Conservation (phyloP, 2,329 filamentous ascomycete genomes). For the Hymenoscyphus salicellus region DNA sequence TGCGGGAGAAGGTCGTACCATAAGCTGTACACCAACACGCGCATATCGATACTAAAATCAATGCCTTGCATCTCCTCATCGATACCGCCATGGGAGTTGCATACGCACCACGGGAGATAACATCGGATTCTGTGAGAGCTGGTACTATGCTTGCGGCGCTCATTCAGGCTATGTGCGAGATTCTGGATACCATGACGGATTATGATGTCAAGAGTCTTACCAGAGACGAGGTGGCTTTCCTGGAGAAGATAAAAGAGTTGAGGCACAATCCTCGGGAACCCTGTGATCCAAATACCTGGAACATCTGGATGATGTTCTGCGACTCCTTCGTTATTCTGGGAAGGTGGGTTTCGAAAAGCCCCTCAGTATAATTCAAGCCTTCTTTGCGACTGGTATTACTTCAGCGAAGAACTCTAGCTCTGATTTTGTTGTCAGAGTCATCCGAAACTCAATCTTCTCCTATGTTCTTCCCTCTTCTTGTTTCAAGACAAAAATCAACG, state of each 20-base stretch:
- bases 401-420: not conserved
- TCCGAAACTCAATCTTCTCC: slow-evolving; percentile 13
- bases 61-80: slow-evolving; percentile 17
- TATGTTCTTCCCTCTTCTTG: slow-evolving; percentile 11
- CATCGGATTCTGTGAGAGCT: slow-evolving; percentile 6
- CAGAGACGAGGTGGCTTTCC: slow-evolving; percentile 13
- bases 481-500: slow-evolving; percentile 21
- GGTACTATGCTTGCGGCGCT: slow-evolving; percentile 8
- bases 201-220: slow-evolving; percentile 9
- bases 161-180: slow-evolving; percentile 8
- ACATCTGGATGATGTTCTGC: slow-evolving; percentile 17
- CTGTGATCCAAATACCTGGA: slow-evolving; percentile 11
- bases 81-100: slow-evolving; percentile 14
- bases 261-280: slow-evolving; percentile 2
- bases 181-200: slow-evolving; percentile 9
- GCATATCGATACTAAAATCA: slow-evolving; percentile 13
- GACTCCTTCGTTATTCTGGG: slow-evolving; percentile 2
- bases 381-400: not conserved
- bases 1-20: not conserved
- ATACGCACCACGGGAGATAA: slow-evolving; percentile 2
- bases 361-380: not conserved
- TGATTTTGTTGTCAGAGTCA: slow-evolving; percentile 10
- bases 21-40: not conserved
- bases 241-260: slow-evolving; percentile 16
- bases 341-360: slow-evolving; percentile 13